Percentiles rank a stretch among this genome's conserved stretches.
Conservation (phyloP, 1,139 yeast species). For the Blastobotrys ciferrii region DNA sequence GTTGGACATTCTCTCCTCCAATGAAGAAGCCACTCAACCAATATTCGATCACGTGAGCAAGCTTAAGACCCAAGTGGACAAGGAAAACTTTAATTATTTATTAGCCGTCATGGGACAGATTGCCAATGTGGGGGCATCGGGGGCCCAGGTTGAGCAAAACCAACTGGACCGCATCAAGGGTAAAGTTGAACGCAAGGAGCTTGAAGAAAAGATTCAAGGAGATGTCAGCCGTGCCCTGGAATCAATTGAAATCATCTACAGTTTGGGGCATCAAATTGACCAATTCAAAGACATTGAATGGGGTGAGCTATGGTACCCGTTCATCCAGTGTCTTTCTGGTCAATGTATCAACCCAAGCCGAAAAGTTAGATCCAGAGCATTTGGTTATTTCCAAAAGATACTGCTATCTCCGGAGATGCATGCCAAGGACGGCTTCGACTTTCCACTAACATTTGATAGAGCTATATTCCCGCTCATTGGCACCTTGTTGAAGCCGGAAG, state of each 20-base stretch:
- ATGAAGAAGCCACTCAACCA: conserved; percentile 48
- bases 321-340: conserved; percentile 65
- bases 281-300: conserved; percentile 18
- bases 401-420: conserved; percentile 41
- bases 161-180: conserved; percentile 35
- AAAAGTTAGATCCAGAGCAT: conserved; percentile 65
- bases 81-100: conserved; percentile 53
- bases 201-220: conserved; percentile 32
- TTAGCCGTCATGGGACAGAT: conserved; percentile 76
- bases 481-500: conserved; percentile 65
- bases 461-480: conserved; percentile 75
- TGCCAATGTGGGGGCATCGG: conserved; percentile 78
- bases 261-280: conserved; percentile 14
- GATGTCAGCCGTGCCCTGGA: conserved; percentile 57
- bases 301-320: conserved; percentile 27
- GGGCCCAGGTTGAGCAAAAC: conserved; percentile 73
- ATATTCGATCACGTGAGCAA: conserved; percentile 50
- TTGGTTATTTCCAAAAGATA: conserved; percentile 48
- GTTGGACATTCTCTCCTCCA: conserved; percentile 56
- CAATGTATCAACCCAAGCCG: conserved; percentile 89
- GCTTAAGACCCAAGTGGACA: conserved; percentile 37
- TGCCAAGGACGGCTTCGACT: conserved; percentile 42
- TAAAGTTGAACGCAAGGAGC: conserved; percentile 43
- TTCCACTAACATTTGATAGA: conserved; percentile 53
- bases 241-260: conserved; percentile 47